Base-by-base conservation (phyloP, 495 filamentous ascomycete genomes). In the Platismatia glauca region DNA sequence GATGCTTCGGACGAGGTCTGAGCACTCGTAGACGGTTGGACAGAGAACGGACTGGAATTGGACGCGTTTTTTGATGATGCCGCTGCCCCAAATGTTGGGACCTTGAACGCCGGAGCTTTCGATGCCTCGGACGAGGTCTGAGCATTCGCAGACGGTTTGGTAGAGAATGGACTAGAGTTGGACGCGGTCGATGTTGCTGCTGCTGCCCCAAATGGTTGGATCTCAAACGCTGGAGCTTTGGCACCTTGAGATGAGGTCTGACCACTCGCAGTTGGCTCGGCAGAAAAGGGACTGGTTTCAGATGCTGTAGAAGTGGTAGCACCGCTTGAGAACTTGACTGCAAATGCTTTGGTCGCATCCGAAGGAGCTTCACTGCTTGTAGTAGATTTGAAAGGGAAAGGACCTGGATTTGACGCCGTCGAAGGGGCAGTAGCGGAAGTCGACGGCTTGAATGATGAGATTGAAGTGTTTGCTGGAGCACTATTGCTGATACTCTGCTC, bases 311-410 rank as follows among this genome's bases (percentile, higher is more conserved):
- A 31, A 20, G 50, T 53, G 20, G 50, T 53, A 53, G 50, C 50
- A 33, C 50, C 50, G 29, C 50, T 53, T 29, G 50, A 38, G 48
- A 44, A 53, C 48, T 29, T 27, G 37, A 57, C 41, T 11, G 68
- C 38, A 24, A 73, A 52, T 2, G 59, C 43, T 39, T 64, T 12
- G 27, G 69, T 18, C 11, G 63, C 15, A 55, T 63, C 63, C 39
- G 46, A 46, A 33, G 39, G 37, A 31, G 68, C 55, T 59, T 57
- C 61, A 57, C 62, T 67, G 41, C 64, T 68, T n/a, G 59, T 64
- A 11, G 64, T 62, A 35, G 71, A 52, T 43, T 71, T 73, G 39
- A 71, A 27, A 13, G 71, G 61, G 50, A 31, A 56, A 18, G 53
- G 33, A 60, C 37, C 34, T 7, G 58, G 20, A 4, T 60, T 9